phyloP scores from a whole-genome alignment of 768 basidiomycete species.

The Cystobasidium ongulense region DNA sequence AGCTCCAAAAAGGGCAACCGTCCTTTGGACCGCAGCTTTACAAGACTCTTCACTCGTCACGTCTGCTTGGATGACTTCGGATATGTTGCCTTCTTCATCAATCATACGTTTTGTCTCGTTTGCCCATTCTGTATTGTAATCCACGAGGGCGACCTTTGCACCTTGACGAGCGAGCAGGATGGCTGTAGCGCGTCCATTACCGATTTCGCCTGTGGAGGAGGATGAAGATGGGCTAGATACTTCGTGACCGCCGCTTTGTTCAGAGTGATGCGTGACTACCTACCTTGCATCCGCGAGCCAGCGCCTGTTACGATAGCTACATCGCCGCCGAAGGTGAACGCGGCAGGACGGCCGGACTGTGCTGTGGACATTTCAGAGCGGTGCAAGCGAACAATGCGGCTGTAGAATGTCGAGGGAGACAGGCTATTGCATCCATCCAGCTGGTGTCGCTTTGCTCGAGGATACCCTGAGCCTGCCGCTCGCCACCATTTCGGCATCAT shows the following conservation, averaged over 20 bases:
- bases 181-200: not conserved
- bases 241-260: too few relatives aligned
- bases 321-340: not conserved
- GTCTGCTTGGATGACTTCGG: slow-evolving; percentile 2
- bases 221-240: too few relatives aligned
- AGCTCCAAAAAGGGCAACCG: not conserved
- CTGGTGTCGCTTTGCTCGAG: too few relatives aligned
- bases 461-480: too few relatives aligned
- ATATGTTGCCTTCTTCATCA: not conserved
- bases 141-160: slow-evolving; percentile 3
- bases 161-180: slow-evolving; percentile 1
- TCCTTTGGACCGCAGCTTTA: not conserved
- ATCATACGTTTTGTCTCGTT: slow-evolving; percentile 7
- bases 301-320: not conserved
- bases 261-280: too few relatives aligned
- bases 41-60: not conserved
- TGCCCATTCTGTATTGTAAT: slow-evolving; percentile 12
- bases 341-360: not conserved
- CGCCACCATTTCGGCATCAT: too few relatives aligned
- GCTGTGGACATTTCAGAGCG: too few relatives aligned
- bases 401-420: too few relatives aligned
- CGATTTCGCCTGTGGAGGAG: not conserved
- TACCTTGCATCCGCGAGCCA: slow-evolving; percentile 1
- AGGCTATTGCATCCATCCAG: too few relatives aligned
- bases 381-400: too few relatives aligned